Evolutionary conservation across 257 asterid genomes (phyloP).

Genomic region (Lycium ferocissimum): DNA sequence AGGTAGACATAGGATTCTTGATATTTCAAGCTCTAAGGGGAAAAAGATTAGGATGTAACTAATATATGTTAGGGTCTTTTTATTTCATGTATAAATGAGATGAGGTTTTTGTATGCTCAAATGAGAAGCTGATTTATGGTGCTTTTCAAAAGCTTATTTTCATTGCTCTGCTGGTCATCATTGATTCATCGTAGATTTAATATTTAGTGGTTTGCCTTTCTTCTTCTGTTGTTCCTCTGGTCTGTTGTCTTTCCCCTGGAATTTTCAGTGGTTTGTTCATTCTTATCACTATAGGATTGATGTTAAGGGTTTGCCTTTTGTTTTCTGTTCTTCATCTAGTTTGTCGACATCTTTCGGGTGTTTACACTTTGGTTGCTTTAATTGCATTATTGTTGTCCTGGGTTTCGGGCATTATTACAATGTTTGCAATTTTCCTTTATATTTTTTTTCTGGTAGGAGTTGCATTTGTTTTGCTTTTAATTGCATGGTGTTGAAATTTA

Average conservation of each 20-base stretch:
- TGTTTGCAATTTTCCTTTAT: neutral
- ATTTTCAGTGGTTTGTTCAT: constrained; percentile 12
- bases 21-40: constrained; percentile 23
- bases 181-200: neutral
- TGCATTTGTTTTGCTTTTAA: neutral
- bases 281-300: neutral
- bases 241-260: neutral
- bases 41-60: neutral
- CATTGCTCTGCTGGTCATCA: neutral
- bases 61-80: neutral
- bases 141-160: neutral
- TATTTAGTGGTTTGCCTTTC: neutral
- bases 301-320: neutral
- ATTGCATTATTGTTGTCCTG: neutral
- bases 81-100: constrained; percentile 24
- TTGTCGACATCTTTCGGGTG: neutral
- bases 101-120: neutral
- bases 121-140: constrained; percentile 14
- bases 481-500: neutral
- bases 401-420: neutral
- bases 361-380: neutral
- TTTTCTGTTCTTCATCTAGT: constrained; percentile 4
- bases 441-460: too few species aligned
- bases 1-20: neutral
- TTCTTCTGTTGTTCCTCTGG: neutral